phyloP scores from a whole-genome alignment of 192 early-diverging fungal species.

The Paraglomus brasilianum region DNA sequence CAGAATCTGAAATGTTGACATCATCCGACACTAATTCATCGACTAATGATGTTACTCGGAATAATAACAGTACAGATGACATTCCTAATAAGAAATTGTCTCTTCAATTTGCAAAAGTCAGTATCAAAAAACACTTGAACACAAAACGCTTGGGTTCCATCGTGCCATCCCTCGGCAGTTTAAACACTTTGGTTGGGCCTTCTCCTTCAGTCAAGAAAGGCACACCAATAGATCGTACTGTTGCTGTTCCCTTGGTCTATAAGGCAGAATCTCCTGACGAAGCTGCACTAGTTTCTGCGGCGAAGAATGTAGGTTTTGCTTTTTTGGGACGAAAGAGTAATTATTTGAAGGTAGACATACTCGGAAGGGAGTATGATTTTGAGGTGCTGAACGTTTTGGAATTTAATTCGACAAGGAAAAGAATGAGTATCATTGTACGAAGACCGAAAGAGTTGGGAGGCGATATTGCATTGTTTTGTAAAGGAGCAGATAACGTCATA shows the following conservation, averaged over 20 bases:
- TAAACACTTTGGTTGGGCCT: slow-evolving; percentile 12
- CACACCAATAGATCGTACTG: slow-evolving; percentile 37
- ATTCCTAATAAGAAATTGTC: slow-evolving; percentile 37
- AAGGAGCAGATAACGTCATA: slow-evolving; percentile 97
- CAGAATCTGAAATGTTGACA: background rate
- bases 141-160: slow-evolving; percentile 38
- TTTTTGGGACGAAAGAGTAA: slow-evolving; percentile 53
- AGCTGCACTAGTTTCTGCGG: slow-evolving; percentile 76
- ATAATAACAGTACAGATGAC: slow-evolving; percentile 36
- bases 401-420: slow-evolving; percentile 94
- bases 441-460: slow-evolving; percentile 73
- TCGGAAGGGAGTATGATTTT: slow-evolving; percentile 68
- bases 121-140: slow-evolving; percentile 35
- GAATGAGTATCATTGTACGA: slow-evolving; percentile 87
- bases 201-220: slow-evolving; percentile 6
- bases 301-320: slow-evolving; percentile 74
- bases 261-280: slow-evolving; percentile 84
- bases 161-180: background rate
- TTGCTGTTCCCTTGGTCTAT: slow-evolving; percentile 46
- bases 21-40: background rate
- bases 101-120: slow-evolving; percentile 32
- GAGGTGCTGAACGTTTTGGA: slow-evolving; percentile 85
- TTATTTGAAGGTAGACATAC: slow-evolving; percentile 59
- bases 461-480: slow-evolving; percentile 84
- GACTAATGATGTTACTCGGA: slow-evolving; percentile 12